phyloP scores from a whole-genome alignment of 2,329 filamentous ascomycete genomes.

The Pseudonectria buxi region DNA sequence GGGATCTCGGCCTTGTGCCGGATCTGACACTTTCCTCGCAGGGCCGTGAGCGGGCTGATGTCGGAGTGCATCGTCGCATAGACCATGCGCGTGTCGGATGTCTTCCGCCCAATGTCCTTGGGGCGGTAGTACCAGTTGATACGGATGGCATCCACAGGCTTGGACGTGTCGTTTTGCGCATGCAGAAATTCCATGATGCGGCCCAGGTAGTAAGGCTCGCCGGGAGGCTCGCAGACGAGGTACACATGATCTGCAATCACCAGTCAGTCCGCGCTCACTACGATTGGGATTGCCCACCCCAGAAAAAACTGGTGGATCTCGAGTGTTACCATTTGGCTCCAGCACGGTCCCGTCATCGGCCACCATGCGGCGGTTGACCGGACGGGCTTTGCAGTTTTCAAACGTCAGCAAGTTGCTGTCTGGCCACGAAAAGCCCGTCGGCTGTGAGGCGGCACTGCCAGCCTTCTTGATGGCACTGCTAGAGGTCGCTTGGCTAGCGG shows the following conservation, averaged over 20 bases:
- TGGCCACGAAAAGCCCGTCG: conserved; percentile 37
- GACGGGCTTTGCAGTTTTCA: conserved; percentile 59
- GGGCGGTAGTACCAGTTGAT: conserved; percentile 99
- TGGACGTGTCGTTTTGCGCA: conserved; percentile 62
- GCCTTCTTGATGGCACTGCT: conserved; percentile 19
- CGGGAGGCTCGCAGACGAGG: conserved; percentile 92
- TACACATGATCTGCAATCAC: conserved; percentile 67
- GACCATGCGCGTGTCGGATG: conserved; percentile 81
- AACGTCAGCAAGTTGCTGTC: conserved; percentile 89
- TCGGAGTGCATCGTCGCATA: conserved; percentile 99
- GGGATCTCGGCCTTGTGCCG: conserved; percentile 80
- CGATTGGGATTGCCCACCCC: conserved; percentile 13
- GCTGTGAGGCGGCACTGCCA: conserved; percentile 24
- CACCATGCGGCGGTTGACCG: conserved; percentile 71
- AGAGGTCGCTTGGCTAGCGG: conserved; percentile 16
- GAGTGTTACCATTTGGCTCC: conserved; percentile 67
- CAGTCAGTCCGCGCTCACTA: conserved; percentile 24
- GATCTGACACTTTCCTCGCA: conserved; percentile 91
- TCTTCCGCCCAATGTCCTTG: conserved; percentile 88
- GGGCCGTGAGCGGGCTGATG: conserved; percentile 81
- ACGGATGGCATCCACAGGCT: conserved; percentile 76
- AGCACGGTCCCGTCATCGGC: conserved; percentile 87
- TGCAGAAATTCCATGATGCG: conserved; percentile 98
- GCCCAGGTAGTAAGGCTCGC: conserved; percentile 94
- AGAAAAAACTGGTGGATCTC: conserved; percentile 6